Conservation (phyloP, 805 yeast species). For the Candida piceae region DNA sequence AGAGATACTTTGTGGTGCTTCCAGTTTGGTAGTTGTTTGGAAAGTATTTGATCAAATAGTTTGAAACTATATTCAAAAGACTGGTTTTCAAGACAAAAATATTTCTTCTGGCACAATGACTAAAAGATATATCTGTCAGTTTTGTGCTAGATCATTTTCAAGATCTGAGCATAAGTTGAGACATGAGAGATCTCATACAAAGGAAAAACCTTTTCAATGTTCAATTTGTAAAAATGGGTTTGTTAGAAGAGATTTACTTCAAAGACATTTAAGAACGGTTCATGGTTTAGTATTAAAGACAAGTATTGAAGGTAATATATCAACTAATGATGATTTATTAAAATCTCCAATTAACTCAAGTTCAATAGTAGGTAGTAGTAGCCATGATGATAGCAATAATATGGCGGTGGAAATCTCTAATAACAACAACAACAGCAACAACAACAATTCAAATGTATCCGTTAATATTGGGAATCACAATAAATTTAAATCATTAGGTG, state of each 20-base stretch:
- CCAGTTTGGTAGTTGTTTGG: too few species aligned
- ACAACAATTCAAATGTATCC: slow-evolving; percentile 1
- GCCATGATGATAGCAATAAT: too few species aligned
- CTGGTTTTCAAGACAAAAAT: too few species aligned
- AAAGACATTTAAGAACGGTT: slow-evolving; percentile 75
- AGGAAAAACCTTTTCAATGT: slow-evolving; percentile 76
- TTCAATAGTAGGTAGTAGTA: background rate
- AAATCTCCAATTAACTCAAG: slow-evolving; percentile 9
- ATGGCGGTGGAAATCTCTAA: background rate
- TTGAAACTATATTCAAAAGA: too few species aligned
- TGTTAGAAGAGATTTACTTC: slow-evolving; percentile 72
- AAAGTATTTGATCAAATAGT: too few species aligned
- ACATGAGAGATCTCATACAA: slow-evolving; percentile 76
- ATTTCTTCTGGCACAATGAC: slow-evolving; percentile 37
- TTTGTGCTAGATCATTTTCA: slow-evolving; percentile 76
- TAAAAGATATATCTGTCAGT: slow-evolving; percentile 70
- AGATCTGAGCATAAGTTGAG: slow-evolving; percentile 73
- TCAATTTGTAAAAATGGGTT: slow-evolving; percentile 63
- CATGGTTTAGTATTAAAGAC: slow-evolving; percentile 40
- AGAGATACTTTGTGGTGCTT: too few species aligned
- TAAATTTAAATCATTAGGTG: background rate
- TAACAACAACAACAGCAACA: slow-evolving; percentile 1
- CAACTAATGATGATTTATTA: slow-evolving; percentile 16
- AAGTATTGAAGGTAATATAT: slow-evolving; percentile 23
- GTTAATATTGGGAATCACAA: background rate